Evolutionary conservation across 495 filamentous ascomycete species (phyloP), one percentile per base, ranked within the genome.

Genomic region (Amorphotheca resinae): DNA sequence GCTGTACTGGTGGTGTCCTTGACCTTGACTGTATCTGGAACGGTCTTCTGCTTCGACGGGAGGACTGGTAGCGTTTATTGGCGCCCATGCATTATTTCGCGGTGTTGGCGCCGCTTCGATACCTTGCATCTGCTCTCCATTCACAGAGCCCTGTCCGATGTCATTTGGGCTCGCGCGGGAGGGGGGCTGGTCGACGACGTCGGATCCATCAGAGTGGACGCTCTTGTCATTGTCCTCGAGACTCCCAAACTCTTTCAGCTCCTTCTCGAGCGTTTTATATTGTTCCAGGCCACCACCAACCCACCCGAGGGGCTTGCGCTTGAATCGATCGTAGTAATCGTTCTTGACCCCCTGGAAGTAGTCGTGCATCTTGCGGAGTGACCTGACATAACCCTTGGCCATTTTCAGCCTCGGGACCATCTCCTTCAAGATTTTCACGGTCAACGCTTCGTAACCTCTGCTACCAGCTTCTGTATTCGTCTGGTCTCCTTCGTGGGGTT

Each of bases 341-440:
- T 65, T 66, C 56, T 76, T 79, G 42, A 79, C 76, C 15, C 62
- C 69, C 15, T 67, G 61, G 53, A 81, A 85, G 59, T 83, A 88
- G 16, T 61, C 63, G 50, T 81, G 70, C 62, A 86, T 74, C 9
- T 76, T 70, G 34, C 72, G 65, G 35, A 89, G 65, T n/a, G 80
- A 79, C 21, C 60, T 64, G 50, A 79, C 76, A 64, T 82, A 88
- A 2, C 76, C 81, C 17, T 71, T 66, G 0, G 80, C 81, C 77
- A 87, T 82, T 42, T 69, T 72, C 42, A 86, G 64, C 47, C 75
- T 74, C 6, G 65, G 63, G 0, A 78, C 70, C 74, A 87, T 82
- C 39, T 78, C 72, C 42, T 43, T 50, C 18, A 74, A 59, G 17
- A 65, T 63, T 41, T 60, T 63, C 30, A 50, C 63, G 0, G 65